phyloP scores from a whole-genome alignment of 108 stramenopile species.

The Schizochytrium sp. region DNA sequence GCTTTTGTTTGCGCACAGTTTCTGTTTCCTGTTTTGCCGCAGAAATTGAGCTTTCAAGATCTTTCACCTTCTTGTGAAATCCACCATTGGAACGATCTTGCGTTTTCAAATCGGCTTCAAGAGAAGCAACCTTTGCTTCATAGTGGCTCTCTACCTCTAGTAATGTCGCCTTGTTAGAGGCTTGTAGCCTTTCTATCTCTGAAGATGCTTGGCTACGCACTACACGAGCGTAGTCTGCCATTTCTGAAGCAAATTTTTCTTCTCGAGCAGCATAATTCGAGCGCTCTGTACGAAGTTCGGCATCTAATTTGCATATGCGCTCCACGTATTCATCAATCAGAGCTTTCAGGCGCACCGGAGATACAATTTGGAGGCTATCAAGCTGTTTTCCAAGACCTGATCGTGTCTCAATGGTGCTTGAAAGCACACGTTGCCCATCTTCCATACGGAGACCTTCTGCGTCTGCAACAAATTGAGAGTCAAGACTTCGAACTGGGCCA shows the following conservation, averaged over 20 bases:
- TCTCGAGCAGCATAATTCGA: background rate
- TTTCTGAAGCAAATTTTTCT: background rate
- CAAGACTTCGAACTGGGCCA: constrained; percentile 19
- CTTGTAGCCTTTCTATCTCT: background rate
- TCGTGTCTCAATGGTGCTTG: background rate
- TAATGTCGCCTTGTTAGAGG: background rate
- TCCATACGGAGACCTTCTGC: background rate
- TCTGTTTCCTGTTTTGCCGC: background rate
- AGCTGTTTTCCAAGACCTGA: constrained; percentile 26
- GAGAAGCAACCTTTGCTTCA: background rate
- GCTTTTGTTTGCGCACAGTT: background rate
- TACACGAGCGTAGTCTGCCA: constrained; percentile 25
- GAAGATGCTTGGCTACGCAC: constrained; percentile 6
- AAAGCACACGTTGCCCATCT: background rate
- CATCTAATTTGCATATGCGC: background rate
- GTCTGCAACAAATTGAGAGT: background rate
- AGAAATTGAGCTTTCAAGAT: background rate
- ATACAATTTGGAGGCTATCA: constrained; percentile 26
- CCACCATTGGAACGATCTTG: constrained; percentile 20
- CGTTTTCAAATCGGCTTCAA: background rate
- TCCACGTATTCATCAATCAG: constrained; percentile 43
- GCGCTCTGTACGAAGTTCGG: background rate
- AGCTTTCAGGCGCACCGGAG: constrained; percentile 7
- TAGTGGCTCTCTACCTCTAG: background rate
- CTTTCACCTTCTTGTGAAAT: background rate